phyloP scores from a whole-genome alignment of 208 protist species.

The Naegleria fowleri region DNA sequence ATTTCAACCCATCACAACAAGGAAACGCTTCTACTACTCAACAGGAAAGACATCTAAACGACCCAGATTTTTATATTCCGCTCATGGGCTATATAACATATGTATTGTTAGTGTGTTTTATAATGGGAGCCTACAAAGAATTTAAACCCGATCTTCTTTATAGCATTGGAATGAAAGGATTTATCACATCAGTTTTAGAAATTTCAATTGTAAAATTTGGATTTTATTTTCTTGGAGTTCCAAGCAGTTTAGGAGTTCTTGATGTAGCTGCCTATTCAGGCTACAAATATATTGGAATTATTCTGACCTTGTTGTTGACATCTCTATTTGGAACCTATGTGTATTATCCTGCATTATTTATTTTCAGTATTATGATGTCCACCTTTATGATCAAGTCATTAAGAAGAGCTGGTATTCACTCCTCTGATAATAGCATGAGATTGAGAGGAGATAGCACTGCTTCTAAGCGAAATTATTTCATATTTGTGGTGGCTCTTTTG shows the following conservation, averaged over 20 bases:
- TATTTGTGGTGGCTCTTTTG: background rate
- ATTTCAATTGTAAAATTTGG: constrained; percentile 13
- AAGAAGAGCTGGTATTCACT: background rate
- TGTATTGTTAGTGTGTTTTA: background rate
- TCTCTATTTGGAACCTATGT: background rate
- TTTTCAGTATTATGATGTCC: background rate
- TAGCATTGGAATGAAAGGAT: background rate
- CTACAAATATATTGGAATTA: constrained; percentile 20
- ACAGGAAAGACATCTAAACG: background rate
- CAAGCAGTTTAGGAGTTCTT: background rate
- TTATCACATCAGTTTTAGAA: background rate
- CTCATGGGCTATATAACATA: background rate
- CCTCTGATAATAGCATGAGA: background rate
- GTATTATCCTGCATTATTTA: background rate
- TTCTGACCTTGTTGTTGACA: background rate
- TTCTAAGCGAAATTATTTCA: background rate
- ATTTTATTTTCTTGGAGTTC: background rate
- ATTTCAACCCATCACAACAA: background rate
- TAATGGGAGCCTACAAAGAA: background rate
- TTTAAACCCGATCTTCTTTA: background rate
- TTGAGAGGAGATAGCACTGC: background rate
- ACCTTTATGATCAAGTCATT: background rate
- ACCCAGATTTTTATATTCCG: constrained; percentile 12
- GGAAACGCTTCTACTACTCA: too few relatives aligned
- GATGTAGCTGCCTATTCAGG: background rate